Conservation (phyloP, 495 filamentous ascomycete genomes). For the Neurospora tetraspora region DNA sequence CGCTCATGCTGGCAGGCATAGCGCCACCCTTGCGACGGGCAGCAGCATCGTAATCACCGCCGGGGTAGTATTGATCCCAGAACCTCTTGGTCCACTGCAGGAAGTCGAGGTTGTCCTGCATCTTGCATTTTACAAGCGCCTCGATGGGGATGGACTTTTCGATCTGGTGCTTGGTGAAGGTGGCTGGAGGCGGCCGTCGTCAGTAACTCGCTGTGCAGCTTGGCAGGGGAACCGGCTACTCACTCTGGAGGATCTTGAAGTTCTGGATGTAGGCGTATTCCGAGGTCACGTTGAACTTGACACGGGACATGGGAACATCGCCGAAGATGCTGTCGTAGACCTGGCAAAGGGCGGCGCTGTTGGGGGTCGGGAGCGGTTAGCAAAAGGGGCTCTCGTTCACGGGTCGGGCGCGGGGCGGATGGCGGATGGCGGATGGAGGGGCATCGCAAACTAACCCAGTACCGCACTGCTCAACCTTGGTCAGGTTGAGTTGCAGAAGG, state of each 20-base stretch:
- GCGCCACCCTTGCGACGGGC: constrained; percentile 70
- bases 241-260: constrained; percentile 94
- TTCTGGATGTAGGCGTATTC: constrained; percentile 98
- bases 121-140: constrained; percentile 89
- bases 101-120: constrained; percentile 99
- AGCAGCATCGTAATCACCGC: constrained; percentile 90
- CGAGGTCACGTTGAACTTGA: constrained; percentile 95
- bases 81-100: constrained; percentile 92
- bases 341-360: constrained; percentile 90
- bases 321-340: constrained; percentile 95
- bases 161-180: constrained; percentile 74
- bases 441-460: constrained; percentile 65
- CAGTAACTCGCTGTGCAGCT: not conserved
- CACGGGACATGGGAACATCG: constrained; percentile 90
- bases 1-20: constrained; percentile 32
- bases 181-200: constrained; percentile 5
- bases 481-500: constrained; percentile 93
- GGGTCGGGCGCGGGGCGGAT: constrained; percentile 23
- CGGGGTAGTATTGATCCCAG: constrained; percentile 97
- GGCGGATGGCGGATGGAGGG: constrained; percentile 16
- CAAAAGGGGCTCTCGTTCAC: constrained; percentile 1
- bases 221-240: constrained; percentile 21
- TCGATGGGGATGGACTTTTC: constrained; percentile 84
- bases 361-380: not conserved
- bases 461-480: constrained; percentile 97